Conservation (phyloP, 2,329 filamentous ascomycete genomes). For the Penicillium sp. region DNA sequence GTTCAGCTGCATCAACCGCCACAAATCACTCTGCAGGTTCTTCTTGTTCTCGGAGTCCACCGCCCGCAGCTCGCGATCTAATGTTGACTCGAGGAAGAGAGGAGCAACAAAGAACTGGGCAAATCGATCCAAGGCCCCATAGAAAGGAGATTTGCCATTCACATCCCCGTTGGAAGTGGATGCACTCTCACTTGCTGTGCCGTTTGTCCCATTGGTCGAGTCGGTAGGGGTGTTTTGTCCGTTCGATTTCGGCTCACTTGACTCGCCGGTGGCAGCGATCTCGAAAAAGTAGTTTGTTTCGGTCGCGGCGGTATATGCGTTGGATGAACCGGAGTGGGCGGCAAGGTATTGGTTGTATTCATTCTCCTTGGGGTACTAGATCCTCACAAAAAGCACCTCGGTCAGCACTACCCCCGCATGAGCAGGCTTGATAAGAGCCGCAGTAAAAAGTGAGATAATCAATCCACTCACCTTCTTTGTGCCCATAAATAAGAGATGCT, state of each 20-base stretch:
- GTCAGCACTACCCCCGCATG: constrained; percentile 10
- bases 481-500: constrained; percentile 97
- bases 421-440: background rate
- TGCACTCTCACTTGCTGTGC: constrained; percentile 9
- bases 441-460: background rate
- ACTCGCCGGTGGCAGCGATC: constrained; percentile 72
- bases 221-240: constrained; percentile 29
- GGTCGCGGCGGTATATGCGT: constrained; percentile 89
- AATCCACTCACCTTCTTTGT: constrained; percentile 73
- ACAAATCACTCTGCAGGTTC: constrained; percentile 87
- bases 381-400: constrained; percentile 3
- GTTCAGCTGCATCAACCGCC: constrained; percentile 83
- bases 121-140: constrained; percentile 85
- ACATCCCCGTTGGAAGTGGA: constrained; percentile 23
- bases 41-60: constrained; percentile 98
- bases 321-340: constrained; percentile 85
- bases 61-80: constrained; percentile 83
- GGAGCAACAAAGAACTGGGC: constrained; percentile 92
- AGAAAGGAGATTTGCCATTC: constrained; percentile 59
- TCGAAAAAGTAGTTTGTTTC: constrained; percentile 99
- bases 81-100: constrained; percentile 77
- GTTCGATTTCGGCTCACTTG: constrained; percentile 32
- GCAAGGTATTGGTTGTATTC: constrained; percentile 93
- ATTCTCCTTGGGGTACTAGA: constrained; percentile 85
- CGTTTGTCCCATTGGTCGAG: constrained; percentile 27